Base-by-base conservation (phyloP, 164 flowering plant species). In the Santalum album region DNA sequence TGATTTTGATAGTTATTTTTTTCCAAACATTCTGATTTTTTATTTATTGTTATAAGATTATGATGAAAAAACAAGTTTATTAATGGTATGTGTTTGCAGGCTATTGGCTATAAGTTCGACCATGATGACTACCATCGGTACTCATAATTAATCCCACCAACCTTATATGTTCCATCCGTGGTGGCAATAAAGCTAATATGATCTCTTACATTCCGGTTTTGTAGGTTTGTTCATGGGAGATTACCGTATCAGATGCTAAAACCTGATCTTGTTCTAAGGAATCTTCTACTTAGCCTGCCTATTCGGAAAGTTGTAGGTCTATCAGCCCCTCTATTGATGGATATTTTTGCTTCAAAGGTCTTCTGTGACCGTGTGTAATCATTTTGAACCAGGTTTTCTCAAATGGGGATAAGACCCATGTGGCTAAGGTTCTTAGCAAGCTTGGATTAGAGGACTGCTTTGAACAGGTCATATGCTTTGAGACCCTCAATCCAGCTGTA, bases 401-500 rank as follows among this genome's bases (percentile, higher is more conserved):
- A 9, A 94, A 94, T 55, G 78, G 75, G 9, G 89, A 94, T 54
- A 74, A 76, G 76, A 64, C 53, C 17, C 99, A 94, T 66, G 92
- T 84, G 3, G 72, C 68, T 11, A 72, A 69, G 65, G 84, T 62
- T 57, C 81, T 94, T 36, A 59, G 57, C 54, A 73, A 69, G 63
- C 89, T 94, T 52, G 95, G 97, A 9, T 63, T 94, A 66, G 89
- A 86, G 67, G 99, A 74, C 66, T 86, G 96, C 61, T 94, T 94
- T 55, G 96, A 94, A 51, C 69, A 77, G 16, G 63, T 94, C 44
- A 78, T 90, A 49, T 79, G 84, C 62, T 94, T 94, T 53, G 99
- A 94, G 72, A 78, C 90, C 23, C 61, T 94, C 26, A 90, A 94
- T 65, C 69, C 78, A 21, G 23, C 57, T 16, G 17, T 61, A 15